Conservation (phyloP, 2,329 filamentous ascomycete genomes). For the Neodidymelliopsis sp. region DNA sequence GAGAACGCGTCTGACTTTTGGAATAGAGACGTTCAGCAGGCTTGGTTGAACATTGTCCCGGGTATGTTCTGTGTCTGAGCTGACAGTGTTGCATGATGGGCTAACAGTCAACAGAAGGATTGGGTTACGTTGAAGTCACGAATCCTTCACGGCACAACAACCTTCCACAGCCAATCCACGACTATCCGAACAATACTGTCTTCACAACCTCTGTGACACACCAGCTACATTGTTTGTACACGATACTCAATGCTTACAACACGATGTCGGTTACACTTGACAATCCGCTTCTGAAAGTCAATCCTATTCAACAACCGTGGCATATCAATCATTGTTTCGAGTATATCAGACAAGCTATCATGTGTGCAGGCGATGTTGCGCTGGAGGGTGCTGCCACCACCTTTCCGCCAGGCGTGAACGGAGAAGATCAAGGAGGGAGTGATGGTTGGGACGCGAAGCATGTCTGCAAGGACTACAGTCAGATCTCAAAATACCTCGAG, state of each 20-base stretch:
- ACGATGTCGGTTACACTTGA: constrained; percentile 28
- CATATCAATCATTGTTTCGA: constrained; percentile 48
- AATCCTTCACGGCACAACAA: constrained; percentile 31
- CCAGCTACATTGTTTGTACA: constrained; percentile 46
- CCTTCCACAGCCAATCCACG: constrained; percentile 43
- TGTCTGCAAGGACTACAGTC: constrained; percentile 43
- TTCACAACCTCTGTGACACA: constrained; percentile 46
- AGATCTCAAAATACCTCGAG: constrained; percentile 43
- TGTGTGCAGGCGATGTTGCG: constrained; percentile 46
- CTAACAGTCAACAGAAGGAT: constrained; percentile 30
- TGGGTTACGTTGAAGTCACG: constrained; percentile 43
- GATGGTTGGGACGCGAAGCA: constrained; percentile 47
- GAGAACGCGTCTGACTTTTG: constrained; percentile 41
- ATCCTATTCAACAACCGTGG: constrained; percentile 42
- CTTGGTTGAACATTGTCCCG: constrained; percentile 44
- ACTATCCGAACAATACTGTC: constrained; percentile 39
- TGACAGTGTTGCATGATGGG: neutral
- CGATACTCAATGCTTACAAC: constrained; percentile 44
- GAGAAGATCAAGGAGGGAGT: constrained; percentile 42
- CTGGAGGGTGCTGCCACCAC: constrained; percentile 44
- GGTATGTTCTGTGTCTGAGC: constrained; percentile 20
- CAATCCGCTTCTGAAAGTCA: constrained; percentile 9
- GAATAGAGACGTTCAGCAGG: constrained; percentile 37
- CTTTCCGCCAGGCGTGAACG: constrained; percentile 34
- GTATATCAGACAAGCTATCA: constrained; percentile 44